Evolutionary conservation across 495 filamentous ascomycete species (phyloP), one percentile per base, ranked within the genome.

Genomic region (Penicillium daleae): DNA sequence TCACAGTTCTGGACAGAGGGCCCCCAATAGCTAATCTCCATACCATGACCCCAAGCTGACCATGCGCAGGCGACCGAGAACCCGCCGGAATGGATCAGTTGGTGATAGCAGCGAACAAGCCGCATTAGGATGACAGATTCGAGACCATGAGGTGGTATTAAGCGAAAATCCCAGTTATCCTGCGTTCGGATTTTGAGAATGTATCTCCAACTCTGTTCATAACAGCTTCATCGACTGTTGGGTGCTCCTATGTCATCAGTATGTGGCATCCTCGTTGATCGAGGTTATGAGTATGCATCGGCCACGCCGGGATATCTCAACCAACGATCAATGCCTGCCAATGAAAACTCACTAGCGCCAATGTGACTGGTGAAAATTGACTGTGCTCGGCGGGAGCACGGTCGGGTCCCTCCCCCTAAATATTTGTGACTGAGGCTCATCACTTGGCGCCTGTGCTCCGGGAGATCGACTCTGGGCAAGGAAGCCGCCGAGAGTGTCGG

Each of bases 51-150:
- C 35, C 48, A 21, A 48, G 27, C 19, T 49, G 33, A n/a, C 15
- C 13, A 21, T 35, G 49, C 33, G 32, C 35, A 55, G 15, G 12
- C 50, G 31, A 37, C 39, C 19, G 22, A 24, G 17, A 35, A 32
- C 26, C 40, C 40, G 27, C 44, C 29, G 31, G 29, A 32, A 54
- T 63, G 66, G 71, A 68, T 70, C 76, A 75, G 74, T 78, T 78
- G 76, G 71, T 76, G 73, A 77, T 73, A 74, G 66, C 64, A 65
- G 60, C 61, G 63, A 65, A 59, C 22, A 61, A 39, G 42, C 51
- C 70, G 67, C 65, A 63, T 39, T 37, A 60, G 62, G 56, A 66
- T 59, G 39, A 68, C 60, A 40, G 56, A 49, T 48, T 62, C 10
- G n/a, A 35, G 31, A 4, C 27, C 51, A 54, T 24, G 29, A 54